A percentile compares a stretch with the other conserved stretches of the same genome.
Conservation (phyloP, 805 yeast genomes). For the Lipomyces spencermartinsiae region DNA sequence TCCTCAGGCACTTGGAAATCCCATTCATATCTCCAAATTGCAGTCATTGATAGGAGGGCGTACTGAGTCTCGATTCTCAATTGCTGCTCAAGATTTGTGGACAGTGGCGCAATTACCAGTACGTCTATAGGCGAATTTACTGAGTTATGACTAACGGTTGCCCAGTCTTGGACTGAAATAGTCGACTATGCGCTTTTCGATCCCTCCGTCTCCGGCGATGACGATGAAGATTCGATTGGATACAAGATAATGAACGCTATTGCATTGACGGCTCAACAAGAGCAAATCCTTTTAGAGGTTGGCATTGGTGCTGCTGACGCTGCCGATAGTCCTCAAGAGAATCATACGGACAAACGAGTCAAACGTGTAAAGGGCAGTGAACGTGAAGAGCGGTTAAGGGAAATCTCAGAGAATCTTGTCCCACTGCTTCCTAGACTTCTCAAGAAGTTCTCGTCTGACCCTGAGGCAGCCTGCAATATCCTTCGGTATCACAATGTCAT, state of each 20-base stretch:
- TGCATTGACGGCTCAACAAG: slow-evolving; percentile 25
- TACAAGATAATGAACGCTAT: slow-evolving; percentile 12
- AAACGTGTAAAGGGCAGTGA: slow-evolving; percentile 10
- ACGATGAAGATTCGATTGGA: slow-evolving; percentile 18
- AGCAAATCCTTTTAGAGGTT: slow-evolving; percentile 26
- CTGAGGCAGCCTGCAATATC: slow-evolving; percentile 38
- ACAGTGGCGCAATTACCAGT: slow-evolving; percentile 20
- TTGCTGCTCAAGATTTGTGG: slow-evolving; percentile 34
- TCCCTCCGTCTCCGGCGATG: slow-evolving; percentile 14
- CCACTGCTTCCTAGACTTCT: slow-evolving; percentile 38
- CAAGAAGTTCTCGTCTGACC: slow-evolving; percentile 40
- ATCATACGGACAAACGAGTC: slow-evolving; percentile 3
- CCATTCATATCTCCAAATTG: slow-evolving; percentile 15
- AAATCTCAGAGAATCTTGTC: slow-evolving; percentile 31
- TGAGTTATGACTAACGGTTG: not conserved
- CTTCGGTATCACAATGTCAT: slow-evolving; percentile 38
- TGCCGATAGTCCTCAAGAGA: slow-evolving; percentile 2
- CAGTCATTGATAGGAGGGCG: slow-evolving; percentile 16
- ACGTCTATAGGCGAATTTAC: not conserved
- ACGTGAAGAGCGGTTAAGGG: slow-evolving; percentile 10
- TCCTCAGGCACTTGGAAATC: slow-evolving; percentile 21
- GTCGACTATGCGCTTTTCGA: slow-evolving; percentile 29
- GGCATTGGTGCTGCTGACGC: slow-evolving; percentile 31
- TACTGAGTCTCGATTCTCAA: slow-evolving; percentile 31
- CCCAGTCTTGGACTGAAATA: slow-evolving; percentile 22